Percentiles rank a stretch among this genome's conserved stretches.
Evolutionary conservation across 2,329 filamentous ascomycete species (phyloP).

Genomic region (Neobulgaria alba): DNA sequence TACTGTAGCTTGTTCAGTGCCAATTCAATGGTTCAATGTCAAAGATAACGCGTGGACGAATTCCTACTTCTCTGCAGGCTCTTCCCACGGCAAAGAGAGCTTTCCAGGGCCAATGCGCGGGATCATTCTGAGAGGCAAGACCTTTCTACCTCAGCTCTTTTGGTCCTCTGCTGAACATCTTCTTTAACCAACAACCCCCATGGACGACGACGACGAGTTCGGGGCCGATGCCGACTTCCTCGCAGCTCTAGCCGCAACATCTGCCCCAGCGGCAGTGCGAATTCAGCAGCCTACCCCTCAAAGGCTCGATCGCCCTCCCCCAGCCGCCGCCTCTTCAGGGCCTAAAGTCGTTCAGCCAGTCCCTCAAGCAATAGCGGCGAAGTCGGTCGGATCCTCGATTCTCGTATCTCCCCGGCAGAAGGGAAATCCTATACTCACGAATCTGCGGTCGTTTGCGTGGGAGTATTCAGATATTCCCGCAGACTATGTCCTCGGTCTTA

Average conservation of each 20-base stretch:
- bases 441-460: conserved; percentile 78
- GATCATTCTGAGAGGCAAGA: too few species aligned
- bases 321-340: conserved; percentile 26
- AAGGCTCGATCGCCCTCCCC: conserved; percentile 39
- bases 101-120: too few species aligned
- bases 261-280: conserved; percentile 10
- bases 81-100: too few species aligned
- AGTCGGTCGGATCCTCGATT: conserved; percentile 63
- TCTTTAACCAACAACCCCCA: too few species aligned
- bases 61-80: too few species aligned
- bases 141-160: too few species aligned
- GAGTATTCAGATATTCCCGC: conserved; percentile 96
- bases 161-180: too few species aligned
- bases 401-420: conserved; percentile 88
- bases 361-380: conserved; percentile 70
- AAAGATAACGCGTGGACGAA: too few species aligned
- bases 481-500: conserved; percentile 81
- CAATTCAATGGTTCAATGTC: too few species aligned
- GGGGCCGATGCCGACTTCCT: conserved; percentile 49
- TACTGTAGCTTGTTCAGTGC: too few species aligned
- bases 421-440: conserved; percentile 84
- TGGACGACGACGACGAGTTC: conserved; percentile 41
- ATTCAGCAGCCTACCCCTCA: conserved; percentile 32
- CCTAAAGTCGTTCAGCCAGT: conserved; percentile 74
- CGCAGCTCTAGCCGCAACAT: conserved; percentile 41